Percentiles rank a stretch among this genome's conserved stretches.
These are phyloP conservation scores for Friedmanniomyces simplex DNA, from an alignment of 495 filamentous ascomycete genomes.

Conservation along the genomic window DNA sequence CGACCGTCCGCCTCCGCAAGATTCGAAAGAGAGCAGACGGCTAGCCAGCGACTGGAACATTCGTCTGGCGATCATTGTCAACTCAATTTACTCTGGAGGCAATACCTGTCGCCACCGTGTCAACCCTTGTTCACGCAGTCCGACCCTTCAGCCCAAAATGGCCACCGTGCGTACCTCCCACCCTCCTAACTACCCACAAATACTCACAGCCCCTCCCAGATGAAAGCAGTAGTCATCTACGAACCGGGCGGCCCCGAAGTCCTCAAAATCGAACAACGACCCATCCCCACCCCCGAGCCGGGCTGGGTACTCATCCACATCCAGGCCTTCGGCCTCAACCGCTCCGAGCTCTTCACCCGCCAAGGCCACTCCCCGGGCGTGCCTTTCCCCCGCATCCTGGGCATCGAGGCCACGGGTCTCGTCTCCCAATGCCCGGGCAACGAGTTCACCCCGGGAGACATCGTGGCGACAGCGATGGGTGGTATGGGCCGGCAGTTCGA, in stretches of 20 bases:
- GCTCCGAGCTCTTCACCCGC: slow-evolving; percentile 47
- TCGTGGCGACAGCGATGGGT: slow-evolving; percentile 44
- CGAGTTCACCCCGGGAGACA: slow-evolving; percentile 34
- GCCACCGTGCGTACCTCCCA: neutral
- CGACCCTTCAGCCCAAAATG: neutral
- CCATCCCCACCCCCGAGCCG: slow-evolving; percentile 25
- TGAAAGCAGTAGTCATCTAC: slow-evolving; percentile 29
- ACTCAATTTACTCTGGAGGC: neutral
- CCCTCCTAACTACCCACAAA: neutral
- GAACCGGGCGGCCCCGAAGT: slow-evolving; percentile 23
- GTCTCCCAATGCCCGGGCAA: slow-evolving; percentile 34
- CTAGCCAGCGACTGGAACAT: no score
- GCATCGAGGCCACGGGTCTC: slow-evolving; percentile 43
- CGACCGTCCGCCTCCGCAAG: neutral
- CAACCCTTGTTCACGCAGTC: neutral
- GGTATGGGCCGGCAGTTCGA: slow-evolving; percentile 42
- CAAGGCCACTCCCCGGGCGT: slow-evolving; percentile 40
- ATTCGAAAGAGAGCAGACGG: no score
- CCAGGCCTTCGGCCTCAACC: slow-evolving; percentile 45
- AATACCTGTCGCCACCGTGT: neutral
- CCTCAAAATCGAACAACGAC: slow-evolving; percentile 23
- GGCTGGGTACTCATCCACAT: slow-evolving; percentile 40
- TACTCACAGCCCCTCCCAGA: slow-evolving; percentile 3
- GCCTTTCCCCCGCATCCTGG: slow-evolving; percentile 22
- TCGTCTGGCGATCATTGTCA: no score